Evolutionary conservation across 352 stramenopile species (phyloP), one percentile per base, ranked within the genome.

Genomic region (Phytophthora agathidicida): DNA sequence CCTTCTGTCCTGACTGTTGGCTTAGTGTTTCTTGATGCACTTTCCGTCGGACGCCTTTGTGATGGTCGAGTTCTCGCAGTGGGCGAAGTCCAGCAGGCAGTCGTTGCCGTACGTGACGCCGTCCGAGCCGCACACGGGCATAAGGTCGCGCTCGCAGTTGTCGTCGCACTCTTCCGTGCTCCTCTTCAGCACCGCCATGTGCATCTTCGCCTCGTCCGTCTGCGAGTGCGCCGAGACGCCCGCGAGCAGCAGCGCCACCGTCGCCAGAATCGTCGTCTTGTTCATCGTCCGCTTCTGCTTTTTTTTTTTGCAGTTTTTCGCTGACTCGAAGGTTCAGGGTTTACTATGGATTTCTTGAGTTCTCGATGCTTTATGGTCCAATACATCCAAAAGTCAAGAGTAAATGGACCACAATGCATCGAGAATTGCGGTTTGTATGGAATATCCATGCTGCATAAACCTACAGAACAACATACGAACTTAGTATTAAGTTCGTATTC

Each of bases 91-190:
- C 7, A 89, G 31, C 5, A 88, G 49, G 17, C 80, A 89, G 35
- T 75, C 50, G 55, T 86, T 90, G 14, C 52, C 60, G 65, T 88
- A 90, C 23, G 80, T 90, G 24, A 68, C 28, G 30, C 65, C 62
- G 61, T 89, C 65, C 5, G 73, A 75, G 27, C 80, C 77, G 50
- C 80, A 89, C 43, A 89, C 75, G 2, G 77, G 71, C n/a, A 65
- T 41, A 38, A 77, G 86, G 11, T 66, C 38, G n/a, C 60, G 64
- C 10, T 60, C 48, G 26, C 77, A 87, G 36, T 68, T 61, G 13
- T 60, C 44, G 50, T 83, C 75, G 41, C 73, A 86, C 26, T 75
- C 45, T 5, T 47, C 11, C 3, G 23, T 14, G n/a, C 36, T 57
- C 5, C 30, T 19, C 13, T 47, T 33, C 19, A 10, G 30, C 17